Evolutionary conservation across 2,329 filamentous ascomycete species (phyloP).

Genomic region (Cladorrhinum sp.): DNA sequence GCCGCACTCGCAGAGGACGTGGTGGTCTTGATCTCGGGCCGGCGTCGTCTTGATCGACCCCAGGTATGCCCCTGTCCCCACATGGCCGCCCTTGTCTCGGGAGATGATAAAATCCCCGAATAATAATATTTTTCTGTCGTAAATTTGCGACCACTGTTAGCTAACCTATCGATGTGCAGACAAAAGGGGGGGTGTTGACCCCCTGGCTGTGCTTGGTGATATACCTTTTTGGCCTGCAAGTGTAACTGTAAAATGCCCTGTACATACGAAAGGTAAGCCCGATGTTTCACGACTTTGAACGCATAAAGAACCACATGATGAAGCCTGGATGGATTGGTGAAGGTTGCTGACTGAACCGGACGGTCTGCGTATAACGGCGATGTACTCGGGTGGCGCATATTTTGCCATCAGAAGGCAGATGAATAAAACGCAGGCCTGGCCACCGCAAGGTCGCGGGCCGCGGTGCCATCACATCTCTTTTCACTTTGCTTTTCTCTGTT

Average conservation of each 20-base stretch:
- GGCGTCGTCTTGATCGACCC: slow-evolving; percentile 11
- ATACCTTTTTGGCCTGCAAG: slow-evolving; percentile 97
- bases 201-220: slow-evolving; percentile 19
- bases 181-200: neutral
- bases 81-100: neutral
- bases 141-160: slow-evolving; percentile 43
- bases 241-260: slow-evolving; percentile 93
- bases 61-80: neutral
- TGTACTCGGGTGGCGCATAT: slow-evolving; percentile 11
- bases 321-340: slow-evolving; percentile 1
- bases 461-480: slow-evolving; percentile 53
- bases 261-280: slow-evolving; percentile 19
- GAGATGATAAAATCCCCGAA: neutral
- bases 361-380: neutral
- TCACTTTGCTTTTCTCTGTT: slow-evolving; percentile 47
- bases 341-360: slow-evolving; percentile 4
- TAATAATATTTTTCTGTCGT: slow-evolving; percentile 46
- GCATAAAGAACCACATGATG: slow-evolving; percentile 13
- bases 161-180: neutral
- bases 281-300: slow-evolving; percentile 13
- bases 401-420: slow-evolving; percentile 6
- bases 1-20: slow-evolving; percentile 8
- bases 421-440: slow-evolving; percentile 5
- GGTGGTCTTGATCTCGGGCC: slow-evolving; percentile 18
- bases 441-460: slow-evolving; percentile 10